Evolutionary conservation across 2,329 filamentous ascomycete genomes (phyloP).

Genomic region (Curvularia sp.): DNA sequence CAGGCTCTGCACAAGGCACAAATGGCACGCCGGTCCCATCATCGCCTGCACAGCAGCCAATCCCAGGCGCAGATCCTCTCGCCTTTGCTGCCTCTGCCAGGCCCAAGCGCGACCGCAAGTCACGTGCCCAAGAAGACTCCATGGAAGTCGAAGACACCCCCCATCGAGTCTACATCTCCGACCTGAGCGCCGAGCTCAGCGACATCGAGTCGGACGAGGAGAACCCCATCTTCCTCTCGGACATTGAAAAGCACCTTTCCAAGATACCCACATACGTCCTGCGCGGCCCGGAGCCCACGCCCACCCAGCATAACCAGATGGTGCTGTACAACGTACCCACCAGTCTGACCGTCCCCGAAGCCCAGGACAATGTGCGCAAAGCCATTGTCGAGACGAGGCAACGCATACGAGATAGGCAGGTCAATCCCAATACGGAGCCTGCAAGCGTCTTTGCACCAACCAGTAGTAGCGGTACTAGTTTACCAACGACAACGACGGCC

Average conservation of each 20-base stretch:
- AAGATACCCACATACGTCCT: constrained; percentile 74
- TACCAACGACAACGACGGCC: neutral
- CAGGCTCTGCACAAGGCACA: constrained; percentile 29
- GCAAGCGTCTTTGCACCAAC: constrained; percentile 10
- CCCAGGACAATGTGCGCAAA: constrained; percentile 76
- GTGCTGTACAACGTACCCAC: constrained; percentile 84
- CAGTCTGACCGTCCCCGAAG: constrained; percentile 75
- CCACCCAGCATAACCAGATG: constrained; percentile 65
- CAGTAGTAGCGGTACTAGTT: neutral
- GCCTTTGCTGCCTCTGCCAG: constrained; percentile 21
- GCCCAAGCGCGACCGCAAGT: constrained; percentile 23
- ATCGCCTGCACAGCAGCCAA: constrained; percentile 4
- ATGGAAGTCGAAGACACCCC: constrained; percentile 91
- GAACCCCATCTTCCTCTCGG: constrained; percentile 78
- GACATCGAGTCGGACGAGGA: constrained; percentile 68
- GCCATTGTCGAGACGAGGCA: constrained; percentile 82
- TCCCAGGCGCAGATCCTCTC: constrained; percentile 20
- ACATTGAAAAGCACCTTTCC: constrained; percentile 82
- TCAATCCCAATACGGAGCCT: constrained; percentile 44
- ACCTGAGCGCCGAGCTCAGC: constrained; percentile 86
- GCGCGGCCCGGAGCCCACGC: constrained; percentile 54
- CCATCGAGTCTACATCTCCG: constrained; percentile 88
- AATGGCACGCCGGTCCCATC: constrained; percentile 35
- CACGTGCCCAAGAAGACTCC: constrained; percentile 56
- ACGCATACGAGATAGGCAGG: constrained; percentile 69